Percentiles rank a stretch among this genome's conserved stretches.
Evolutionary conservation across 2,329 filamentous ascomycete genomes (phyloP).

Genomic region (Fusarium decemcellulare): DNA sequence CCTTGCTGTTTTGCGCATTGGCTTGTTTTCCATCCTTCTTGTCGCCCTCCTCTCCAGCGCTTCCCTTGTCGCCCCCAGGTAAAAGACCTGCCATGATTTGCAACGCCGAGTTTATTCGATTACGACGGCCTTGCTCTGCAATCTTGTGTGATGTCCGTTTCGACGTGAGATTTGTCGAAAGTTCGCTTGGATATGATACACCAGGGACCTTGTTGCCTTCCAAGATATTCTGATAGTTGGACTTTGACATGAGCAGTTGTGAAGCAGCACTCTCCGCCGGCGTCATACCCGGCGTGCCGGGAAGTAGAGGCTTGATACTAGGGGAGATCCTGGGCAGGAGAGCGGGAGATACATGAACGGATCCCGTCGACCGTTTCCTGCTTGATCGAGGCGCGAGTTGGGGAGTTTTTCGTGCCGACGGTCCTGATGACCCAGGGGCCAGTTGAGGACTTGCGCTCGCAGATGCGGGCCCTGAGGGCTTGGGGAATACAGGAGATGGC

Average conservation of each 20-base stretch:
- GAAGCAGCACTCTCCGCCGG: conserved; percentile 73
- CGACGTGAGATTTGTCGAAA: conserved; percentile 94
- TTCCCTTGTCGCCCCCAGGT: conserved; percentile 68
- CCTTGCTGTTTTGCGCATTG: conserved; percentile 85
- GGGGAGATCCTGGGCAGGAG: conserved; percentile 92
- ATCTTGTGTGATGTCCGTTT: conserved; percentile 99
- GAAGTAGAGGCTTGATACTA: conserved; percentile 91
- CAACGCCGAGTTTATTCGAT: conserved; percentile 94
- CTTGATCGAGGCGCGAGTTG: conserved; percentile 68
- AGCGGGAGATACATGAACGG: conserved; percentile 87
- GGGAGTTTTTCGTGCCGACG: conserved; percentile 67
- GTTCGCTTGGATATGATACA: conserved; percentile 88
- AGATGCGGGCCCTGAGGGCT: conserved; percentile 60
- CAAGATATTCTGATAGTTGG: conserved; percentile 97
- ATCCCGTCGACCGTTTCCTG: conserved; percentile 82
- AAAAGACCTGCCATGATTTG: conserved; percentile 91
- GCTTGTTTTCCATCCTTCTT: conserved; percentile 63
- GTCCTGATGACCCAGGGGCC: conserved; percentile 62
- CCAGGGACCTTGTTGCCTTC: conserved; percentile 94
- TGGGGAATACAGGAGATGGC: conserved; percentile 63
- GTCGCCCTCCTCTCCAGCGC: conserved; percentile 60
- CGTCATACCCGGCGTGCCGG: conserved; percentile 66
- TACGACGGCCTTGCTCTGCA: conserved; percentile 94
- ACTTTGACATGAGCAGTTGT: conserved; percentile 91
- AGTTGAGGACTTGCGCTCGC: conserved; percentile 78